These are phyloP conservation scores for Ustilago shanxiensis DNA, from an alignment of 1,284 basidiomycete species.

Conservation along the genomic window DNA sequence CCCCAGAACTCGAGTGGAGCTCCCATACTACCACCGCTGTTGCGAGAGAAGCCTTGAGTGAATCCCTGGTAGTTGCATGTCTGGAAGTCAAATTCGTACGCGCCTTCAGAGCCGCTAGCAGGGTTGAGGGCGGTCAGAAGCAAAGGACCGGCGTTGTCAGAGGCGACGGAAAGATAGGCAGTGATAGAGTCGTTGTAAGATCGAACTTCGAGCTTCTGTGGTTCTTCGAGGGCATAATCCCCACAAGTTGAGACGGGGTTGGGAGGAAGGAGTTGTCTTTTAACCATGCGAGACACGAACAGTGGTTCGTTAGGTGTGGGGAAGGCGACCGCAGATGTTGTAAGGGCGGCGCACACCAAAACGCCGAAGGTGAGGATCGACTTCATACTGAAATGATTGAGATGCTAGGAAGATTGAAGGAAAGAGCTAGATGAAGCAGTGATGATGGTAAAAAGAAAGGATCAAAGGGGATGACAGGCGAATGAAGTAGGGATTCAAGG, in stretches of 20 bases:
- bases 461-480: not conserved
- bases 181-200: constrained; percentile 28
- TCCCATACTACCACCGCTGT: constrained; percentile 29
- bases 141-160: not conserved
- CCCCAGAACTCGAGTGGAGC: constrained; percentile 45
- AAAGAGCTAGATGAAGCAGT: not conserved
- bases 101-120: not conserved
- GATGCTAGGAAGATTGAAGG: not conserved
- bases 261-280: constrained; percentile 6
- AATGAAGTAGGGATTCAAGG: not conserved
- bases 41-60: constrained; percentile 37
- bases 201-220: constrained; percentile 21
- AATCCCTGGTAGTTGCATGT: constrained; percentile 39
- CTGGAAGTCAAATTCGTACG: constrained; percentile 30
- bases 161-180: constrained; percentile 10
- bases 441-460: not conserved
- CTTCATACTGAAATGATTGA: constrained; percentile 17
- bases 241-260: constrained; percentile 20
- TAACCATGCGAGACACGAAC: constrained; percentile 37
- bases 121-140: constrained; percentile 7
- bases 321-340: constrained; percentile 8
- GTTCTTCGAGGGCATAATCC: constrained; percentile 20
- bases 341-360: constrained; percentile 14
- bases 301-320: constrained; percentile 29
- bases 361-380: constrained; percentile 17